phyloP scores from a whole-genome alignment of 1,284 basidiomycete species.

The Cutaneotrichosporon curvatum region DNA sequence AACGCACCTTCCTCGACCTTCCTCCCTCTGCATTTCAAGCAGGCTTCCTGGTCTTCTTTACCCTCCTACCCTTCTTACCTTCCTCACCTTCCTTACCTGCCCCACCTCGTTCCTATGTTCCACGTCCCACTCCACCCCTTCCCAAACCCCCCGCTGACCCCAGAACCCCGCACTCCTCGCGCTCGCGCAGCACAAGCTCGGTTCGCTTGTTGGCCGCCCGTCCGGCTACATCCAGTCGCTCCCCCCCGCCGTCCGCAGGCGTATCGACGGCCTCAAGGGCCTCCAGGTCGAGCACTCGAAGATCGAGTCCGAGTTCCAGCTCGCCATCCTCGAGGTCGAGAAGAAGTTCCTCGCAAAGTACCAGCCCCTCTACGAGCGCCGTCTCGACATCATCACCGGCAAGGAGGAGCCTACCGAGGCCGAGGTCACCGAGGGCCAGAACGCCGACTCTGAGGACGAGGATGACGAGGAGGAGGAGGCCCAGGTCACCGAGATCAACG shows the following conservation, averaged over 20 bases:
- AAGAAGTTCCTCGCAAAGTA: slow-evolving; percentile 90
- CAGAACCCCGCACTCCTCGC: slow-evolving; percentile 53
- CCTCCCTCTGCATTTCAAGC: no score
- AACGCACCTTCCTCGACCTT: no score
- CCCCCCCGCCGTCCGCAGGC: slow-evolving; percentile 71
- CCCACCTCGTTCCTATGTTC: not conserved
- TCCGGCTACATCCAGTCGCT: slow-evolving; percentile 83
- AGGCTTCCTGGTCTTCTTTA: no score
- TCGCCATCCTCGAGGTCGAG: slow-evolving; percentile 92
- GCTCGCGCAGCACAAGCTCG: slow-evolving; percentile 60
- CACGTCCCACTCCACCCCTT: not conserved
- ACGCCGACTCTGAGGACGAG: slow-evolving; percentile 53
- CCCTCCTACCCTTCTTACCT: no score
- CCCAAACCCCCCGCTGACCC: not conserved
- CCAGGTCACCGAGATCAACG: slow-evolving; percentile 46
- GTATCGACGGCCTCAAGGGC: slow-evolving; percentile 87
- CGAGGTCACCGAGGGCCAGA: slow-evolving; percentile 75
- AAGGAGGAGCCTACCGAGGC: slow-evolving; percentile 65
- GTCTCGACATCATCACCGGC: slow-evolving; percentile 76
- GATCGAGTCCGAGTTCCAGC: slow-evolving; percentile 91
- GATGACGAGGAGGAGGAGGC: slow-evolving; percentile 48
- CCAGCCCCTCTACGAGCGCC: slow-evolving; percentile 80
- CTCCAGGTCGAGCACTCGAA: slow-evolving; percentile 89
- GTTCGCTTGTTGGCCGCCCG: slow-evolving; percentile 64
- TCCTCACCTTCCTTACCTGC: no score